Evolutionary conservation across 768 basidiomycete species (phyloP), one percentile per base, ranked within the genome.

Genomic region (Termitomyces sp.): DNA sequence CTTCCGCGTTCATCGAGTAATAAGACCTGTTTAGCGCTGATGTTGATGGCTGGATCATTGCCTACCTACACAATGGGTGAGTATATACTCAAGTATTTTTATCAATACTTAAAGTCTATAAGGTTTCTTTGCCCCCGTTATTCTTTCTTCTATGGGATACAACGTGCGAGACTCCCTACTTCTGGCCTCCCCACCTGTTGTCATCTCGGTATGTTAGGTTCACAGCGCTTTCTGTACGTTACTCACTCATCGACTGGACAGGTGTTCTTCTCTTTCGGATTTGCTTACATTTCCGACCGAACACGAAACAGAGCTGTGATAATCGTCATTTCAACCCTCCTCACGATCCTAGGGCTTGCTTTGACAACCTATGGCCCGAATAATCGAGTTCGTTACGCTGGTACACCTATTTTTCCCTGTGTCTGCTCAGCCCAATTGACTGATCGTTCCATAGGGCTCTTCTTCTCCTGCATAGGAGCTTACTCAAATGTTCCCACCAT

Each of bases 281-380:
- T 75, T 43, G 73, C 75, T 9, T 72, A 68, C 62, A 54, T 74
- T 31, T 67, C 73, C 20, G 74, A 76, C 55, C 69, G 62, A 58
- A 69, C 68, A 10, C 66, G 62, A 35, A 61, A 66, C 31, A 67
- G 74, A 13, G 74, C 71, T 3, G 54, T 66, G 3, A 72, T 71
- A 60, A 64, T 76, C 31, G 66, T 56, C 3, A 53, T 68, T 23
- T 70, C 72, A 51, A 67, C 68, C 23, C 11, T 71, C 4, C 60
- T 75, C 33, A 66, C 64, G 10, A 66, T 74, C 25, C 58, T 63
- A 15, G 74, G 75, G 7, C 69, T 76, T 2, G 16, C 61, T 11
- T 40, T 76, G 13, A 69, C 68, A 16, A 70, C 60, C 3, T 74
- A 72, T 35, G 57, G 64, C 0, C 60, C 60, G 3, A 56, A 53